Base-by-base conservation (phyloP, 2,329 filamentous ascomycete species). In the Aspergillus carbonarius region DNA sequence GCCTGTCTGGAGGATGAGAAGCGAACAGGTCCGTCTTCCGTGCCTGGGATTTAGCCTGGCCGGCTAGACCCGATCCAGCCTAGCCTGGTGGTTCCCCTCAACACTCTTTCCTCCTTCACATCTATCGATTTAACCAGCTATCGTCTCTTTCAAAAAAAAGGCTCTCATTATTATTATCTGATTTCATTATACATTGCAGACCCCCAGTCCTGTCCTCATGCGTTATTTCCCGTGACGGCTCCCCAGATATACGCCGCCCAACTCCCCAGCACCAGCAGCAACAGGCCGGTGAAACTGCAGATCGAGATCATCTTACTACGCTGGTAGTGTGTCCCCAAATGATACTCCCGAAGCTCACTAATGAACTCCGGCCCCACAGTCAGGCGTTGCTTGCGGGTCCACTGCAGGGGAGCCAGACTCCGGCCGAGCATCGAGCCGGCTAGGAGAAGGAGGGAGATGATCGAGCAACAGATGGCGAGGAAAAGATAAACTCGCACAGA, bases 201-300 rank as follows among this genome's bases (percentile, higher is more conserved):
- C 12, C 13, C 1, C 4, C 15, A 15, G 8, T 5, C 10, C 20
- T 5, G 3, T 15, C n/a, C 10, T 54, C 63, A 69, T 12, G 59
- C 64, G 59, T 82, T 80, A 55, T 84, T 78, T 0, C 81, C 81
- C 0, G 82, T 86, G 4, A 81, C 81, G 2, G 83, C 78, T 7
- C 85, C 84, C 83, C 83, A 87, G 60, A 87, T 85, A 67, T 85
- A 87, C 0, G 82, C 83, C 75, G 58, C 64, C 70, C 72, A 73
- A 27, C 65, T 75, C 0, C 85, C 84, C 9, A 83, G 32, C 0
- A 83, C 77, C 40, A 86, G 62, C 3, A 82, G 20, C 0, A 81
- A 63, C 1, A 85, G 63, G 0, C 71, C 68, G 1, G 62, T 68
- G 53, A 85, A 83, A 57, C 79, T 80, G 8, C 65, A 58, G 35